A percentile compares a stretch with the other conserved stretches of the same genome.
Conservation (phyloP, 495 filamentous ascomycete species). For the Talaromyces nanjingensis region DNA sequence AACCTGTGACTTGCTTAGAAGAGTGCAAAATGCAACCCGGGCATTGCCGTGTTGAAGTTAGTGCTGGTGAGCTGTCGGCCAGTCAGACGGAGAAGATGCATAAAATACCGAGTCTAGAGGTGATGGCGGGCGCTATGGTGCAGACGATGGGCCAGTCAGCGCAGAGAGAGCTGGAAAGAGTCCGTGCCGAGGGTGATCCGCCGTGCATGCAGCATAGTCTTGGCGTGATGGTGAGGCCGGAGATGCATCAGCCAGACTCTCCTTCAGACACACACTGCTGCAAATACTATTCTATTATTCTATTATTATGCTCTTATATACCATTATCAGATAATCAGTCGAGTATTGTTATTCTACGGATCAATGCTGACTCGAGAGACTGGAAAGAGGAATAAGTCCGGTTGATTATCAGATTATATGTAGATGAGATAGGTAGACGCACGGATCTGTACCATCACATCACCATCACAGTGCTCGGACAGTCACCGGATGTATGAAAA, state of each 20-base stretch:
- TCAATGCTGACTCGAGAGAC: not conserved
- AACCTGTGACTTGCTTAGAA: not conserved
- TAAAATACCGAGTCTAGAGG: not conserved
- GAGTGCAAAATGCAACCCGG: not conserved
- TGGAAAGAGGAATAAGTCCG: not conserved
- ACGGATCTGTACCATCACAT: not conserved
- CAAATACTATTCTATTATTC: not conserved
- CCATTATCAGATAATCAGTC: too few relatives aligned
- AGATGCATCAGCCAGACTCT: not conserved
- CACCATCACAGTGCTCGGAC: not conserved
- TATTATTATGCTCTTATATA: not conserved
- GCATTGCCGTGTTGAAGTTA: not conserved
- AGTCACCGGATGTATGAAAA: not conserved
- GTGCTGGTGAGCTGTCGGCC: not conserved
- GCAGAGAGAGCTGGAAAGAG: not conserved
- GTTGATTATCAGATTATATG: too few relatives aligned
- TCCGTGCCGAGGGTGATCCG: slow-evolving; percentile 4
- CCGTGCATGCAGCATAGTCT: slow-evolving; percentile 2
- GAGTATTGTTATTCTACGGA: too few relatives aligned
- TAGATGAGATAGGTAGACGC: not conserved
- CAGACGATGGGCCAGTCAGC: not conserved
- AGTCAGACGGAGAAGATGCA: not conserved
- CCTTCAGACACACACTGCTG: not conserved
- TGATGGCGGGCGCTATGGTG: not conserved
- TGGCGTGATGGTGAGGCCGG: slow-evolving; percentile 1